phyloP scores from a whole-genome alignment of 257 asterid species.

The Nicotiana tomentosiformis region DNA sequence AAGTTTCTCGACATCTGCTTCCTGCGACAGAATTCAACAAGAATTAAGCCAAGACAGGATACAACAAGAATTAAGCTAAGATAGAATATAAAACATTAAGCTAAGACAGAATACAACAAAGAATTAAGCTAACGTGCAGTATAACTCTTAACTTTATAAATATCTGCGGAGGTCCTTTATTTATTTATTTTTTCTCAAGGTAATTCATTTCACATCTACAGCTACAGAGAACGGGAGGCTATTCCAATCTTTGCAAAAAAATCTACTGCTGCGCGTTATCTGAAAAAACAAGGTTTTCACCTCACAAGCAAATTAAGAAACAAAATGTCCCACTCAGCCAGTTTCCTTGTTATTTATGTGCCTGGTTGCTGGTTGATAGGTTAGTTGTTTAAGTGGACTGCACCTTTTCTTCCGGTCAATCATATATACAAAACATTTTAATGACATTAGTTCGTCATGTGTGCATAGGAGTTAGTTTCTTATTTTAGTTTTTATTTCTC shows the following conservation, averaged over 20 bases:
- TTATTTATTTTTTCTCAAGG: not conserved
- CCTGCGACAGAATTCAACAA: slow-evolving; percentile 39
- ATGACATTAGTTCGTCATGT: not conserved
- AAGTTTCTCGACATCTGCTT: slow-evolving; percentile 89
- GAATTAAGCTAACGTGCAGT: not conserved
- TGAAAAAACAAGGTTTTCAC: not conserved
- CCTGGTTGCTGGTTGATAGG: not conserved
- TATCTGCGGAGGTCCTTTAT: not conserved
- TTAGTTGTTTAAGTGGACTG: not conserved
- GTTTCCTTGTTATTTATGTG: not conserved
- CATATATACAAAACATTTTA: not conserved
- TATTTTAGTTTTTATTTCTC: not conserved
- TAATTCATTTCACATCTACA: not conserved
- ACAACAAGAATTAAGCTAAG: too few species aligned
- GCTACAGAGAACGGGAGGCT: not conserved
- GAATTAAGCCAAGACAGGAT: not conserved
- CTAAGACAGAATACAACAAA: slow-evolving; percentile 9
- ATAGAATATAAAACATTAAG: too few species aligned
- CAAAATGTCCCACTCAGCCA: not conserved
- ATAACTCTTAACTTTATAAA: not conserved
- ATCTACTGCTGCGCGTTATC: not conserved
- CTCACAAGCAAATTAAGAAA: not conserved
- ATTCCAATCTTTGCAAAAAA: not conserved
- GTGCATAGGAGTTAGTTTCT: not conserved
- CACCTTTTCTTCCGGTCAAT: not conserved